Percentiles rank a stretch among this genome's conserved stretches.
Evolutionary conservation across 768 basidiomycete genomes (phyloP).

Genomic region (Podaxis carcinomalis): DNA sequence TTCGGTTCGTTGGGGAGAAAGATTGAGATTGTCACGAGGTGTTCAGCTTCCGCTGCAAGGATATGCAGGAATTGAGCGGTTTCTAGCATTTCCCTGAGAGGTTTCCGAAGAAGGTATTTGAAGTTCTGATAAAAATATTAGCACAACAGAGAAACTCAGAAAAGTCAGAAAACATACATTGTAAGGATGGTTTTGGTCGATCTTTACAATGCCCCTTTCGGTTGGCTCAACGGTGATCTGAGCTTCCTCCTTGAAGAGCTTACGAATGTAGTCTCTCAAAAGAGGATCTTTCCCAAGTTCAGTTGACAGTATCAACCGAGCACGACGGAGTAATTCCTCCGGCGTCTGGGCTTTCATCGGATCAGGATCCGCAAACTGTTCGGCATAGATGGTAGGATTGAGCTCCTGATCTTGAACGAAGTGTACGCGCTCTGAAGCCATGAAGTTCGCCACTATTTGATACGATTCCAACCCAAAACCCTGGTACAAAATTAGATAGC

Average conservation of each 20-base stretch:
- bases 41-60: conserved; percentile 85
- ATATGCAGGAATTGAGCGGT: conserved; percentile 86
- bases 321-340: conserved; percentile 67
- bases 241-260: conserved; percentile 70
- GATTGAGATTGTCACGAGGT: conserved; percentile 75
- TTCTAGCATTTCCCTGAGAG: conserved; percentile 62
- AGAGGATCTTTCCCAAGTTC: conserved; percentile 93
- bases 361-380: conserved; percentile 78
- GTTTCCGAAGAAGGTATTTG: conserved; percentile 88
- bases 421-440: conserved; percentile 52
- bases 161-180: conserved; percentile 41
- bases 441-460: conserved; percentile 83
- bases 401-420: conserved; percentile 81
- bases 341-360: conserved; percentile 49
- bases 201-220: conserved; percentile 76
- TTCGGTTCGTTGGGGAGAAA: conserved; percentile 58
- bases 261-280: conserved; percentile 73
- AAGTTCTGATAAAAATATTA: conserved; percentile 59
- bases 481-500: conserved; percentile 32
- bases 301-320: conserved; percentile 80
- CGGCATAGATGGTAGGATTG: conserved; percentile 76
- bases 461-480: conserved; percentile 81
- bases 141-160: background rate
- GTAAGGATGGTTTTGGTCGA: conserved; percentile 69
- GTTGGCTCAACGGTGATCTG: conserved; percentile 81